Conservation (phyloP, 164 flowering plant genomes). For the Magnolia kwangsiensis region DNA sequence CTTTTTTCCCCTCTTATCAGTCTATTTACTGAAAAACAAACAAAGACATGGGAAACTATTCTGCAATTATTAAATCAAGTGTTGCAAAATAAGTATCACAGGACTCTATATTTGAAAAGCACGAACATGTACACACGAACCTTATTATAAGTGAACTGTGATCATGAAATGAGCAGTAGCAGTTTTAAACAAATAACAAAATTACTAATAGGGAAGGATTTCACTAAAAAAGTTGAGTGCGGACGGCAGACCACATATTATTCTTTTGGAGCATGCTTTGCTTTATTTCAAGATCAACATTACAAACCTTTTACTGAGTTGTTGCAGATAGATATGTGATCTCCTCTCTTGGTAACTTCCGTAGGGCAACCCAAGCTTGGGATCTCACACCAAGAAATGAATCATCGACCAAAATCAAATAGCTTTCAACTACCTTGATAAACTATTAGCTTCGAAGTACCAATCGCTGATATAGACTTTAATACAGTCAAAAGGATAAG, state of each 20-base stretch:
- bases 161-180: neutral
- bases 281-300: constrained; percentile 12
- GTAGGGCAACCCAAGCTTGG: constrained; percentile 6
- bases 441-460: neutral
- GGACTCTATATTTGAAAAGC: neutral
- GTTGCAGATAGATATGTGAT: constrained; percentile 16
- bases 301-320: constrained; percentile 19
- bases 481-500: neutral
- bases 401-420: constrained; percentile 11
- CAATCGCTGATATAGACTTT: neutral
- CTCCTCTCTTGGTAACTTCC: constrained; percentile 21
- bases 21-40: neutral
- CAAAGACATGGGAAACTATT: neutral
- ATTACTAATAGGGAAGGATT: neutral
- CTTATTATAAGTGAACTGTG: neutral
- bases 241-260: neutral
- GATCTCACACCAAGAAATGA: constrained; percentile 12
- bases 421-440: constrained; percentile 3
- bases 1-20: neutral
- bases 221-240: constrained; percentile 7
- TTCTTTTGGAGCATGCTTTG: constrained; percentile 7
- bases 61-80: neutral
- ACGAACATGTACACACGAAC: neutral
- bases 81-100: neutral
- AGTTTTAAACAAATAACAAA: neutral